Conservation (phyloP, 352 stramenopile genomes). For the Phytophthora parvispora region DNA sequence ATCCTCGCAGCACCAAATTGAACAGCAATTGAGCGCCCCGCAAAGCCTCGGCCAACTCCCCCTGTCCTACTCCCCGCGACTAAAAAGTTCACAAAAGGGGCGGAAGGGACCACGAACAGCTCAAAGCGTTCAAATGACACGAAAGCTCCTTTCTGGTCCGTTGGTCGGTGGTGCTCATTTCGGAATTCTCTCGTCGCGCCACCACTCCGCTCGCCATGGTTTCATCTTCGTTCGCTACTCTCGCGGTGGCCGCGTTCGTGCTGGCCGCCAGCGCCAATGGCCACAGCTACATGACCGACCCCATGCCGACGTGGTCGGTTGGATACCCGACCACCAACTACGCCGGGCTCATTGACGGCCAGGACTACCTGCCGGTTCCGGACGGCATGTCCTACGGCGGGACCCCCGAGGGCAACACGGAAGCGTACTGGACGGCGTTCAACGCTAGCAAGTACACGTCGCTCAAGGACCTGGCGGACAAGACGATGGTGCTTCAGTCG, state of each 20-base stretch:
- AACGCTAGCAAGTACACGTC: slow-evolving; percentile 47
- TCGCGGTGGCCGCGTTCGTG: slow-evolving; percentile 11
- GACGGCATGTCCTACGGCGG: slow-evolving; percentile 44
- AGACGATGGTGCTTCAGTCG: slow-evolving; percentile 38
- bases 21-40: neutral
- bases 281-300: slow-evolving; percentile 51
- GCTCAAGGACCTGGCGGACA: slow-evolving; percentile 39
- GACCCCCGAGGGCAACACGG: slow-evolving; percentile 30
- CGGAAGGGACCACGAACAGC: slow-evolving; percentile 4
- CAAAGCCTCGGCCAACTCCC: slow-evolving; percentile 23
- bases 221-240: slow-evolving; percentile 11
- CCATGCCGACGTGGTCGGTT: slow-evolving; percentile 45
- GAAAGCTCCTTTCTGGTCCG: slow-evolving; percentile 1
- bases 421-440: slow-evolving; percentile 41
- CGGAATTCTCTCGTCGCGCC: slow-evolving; percentile 20
- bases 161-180: slow-evolving; percentile 17
- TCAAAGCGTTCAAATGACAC: neutral
- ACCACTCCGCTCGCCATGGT: slow-evolving; percentile 15
- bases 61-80: slow-evolving; percentile 14
- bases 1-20: neutral
- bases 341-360: slow-evolving; percentile 48
- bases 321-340: slow-evolving; percentile 43
- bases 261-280: slow-evolving; percentile 14
- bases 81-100: slow-evolving; percentile 15
- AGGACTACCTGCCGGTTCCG: slow-evolving; percentile 42